A percentile compares a stretch with the other conserved stretches of the same genome.
These are phyloP conservation scores for Ramalina peruviana DNA, from an alignment of 495 filamentous ascomycete species.

Conservation along the genomic window DNA sequence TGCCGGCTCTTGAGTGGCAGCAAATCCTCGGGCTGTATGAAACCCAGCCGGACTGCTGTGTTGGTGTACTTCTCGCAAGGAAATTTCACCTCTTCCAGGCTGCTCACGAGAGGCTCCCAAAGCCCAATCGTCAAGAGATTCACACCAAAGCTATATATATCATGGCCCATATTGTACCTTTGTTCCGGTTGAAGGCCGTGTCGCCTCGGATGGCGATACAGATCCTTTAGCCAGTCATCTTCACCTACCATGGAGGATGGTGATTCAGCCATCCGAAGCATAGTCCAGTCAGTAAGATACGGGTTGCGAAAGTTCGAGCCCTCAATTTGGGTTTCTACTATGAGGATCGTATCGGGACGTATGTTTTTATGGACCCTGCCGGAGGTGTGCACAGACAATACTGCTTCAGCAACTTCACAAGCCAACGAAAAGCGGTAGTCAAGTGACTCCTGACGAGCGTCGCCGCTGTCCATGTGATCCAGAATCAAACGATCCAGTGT, in stretches of 20 bases:
- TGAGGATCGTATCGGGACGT: constrained; percentile 34
- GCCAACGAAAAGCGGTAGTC: not conserved
- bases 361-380: constrained; percentile 43
- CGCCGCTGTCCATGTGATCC: too few species aligned
- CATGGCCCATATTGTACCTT: constrained; percentile 42
- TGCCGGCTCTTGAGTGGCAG: too few species aligned
- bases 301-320: constrained; percentile 29
- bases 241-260: too few species aligned
- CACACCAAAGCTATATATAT: constrained; percentile 51
- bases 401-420: constrained; percentile 20
- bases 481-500: too few species aligned
- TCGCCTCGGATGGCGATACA: constrained; percentile 39
- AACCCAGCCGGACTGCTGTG: too few species aligned
- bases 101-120: constrained; percentile 36
- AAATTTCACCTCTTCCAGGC: too few species aligned
- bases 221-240: constrained; percentile 23
- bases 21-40: too few species aligned
- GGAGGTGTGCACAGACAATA: constrained; percentile 33
- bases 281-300: constrained; percentile 10
- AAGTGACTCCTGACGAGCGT: not conserved
- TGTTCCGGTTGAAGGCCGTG: constrained; percentile 28
- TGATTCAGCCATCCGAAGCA: too few species aligned
- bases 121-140: constrained; percentile 47
- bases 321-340: constrained; percentile 20
- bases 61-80: too few species aligned